Base-by-base conservation (phyloP, 768 basidiomycete genomes). In the Mycena vulgaris region DNA sequence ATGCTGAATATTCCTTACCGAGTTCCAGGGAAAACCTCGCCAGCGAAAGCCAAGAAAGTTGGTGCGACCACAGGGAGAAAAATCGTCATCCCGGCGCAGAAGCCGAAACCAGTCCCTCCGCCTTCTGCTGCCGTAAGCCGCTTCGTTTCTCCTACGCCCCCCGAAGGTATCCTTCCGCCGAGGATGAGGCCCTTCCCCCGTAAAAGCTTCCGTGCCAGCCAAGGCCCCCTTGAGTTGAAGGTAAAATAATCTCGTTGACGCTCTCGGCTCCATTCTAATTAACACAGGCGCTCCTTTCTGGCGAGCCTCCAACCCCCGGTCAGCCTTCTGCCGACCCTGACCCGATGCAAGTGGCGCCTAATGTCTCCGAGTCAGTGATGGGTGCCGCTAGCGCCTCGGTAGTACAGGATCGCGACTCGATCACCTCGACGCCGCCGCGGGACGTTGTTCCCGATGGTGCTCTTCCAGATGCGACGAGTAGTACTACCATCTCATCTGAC, bases 121-220 rank as follows among this genome's bases (percentile, higher is more conserved):
- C 63, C 55, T 39, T 42, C 63, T 17, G 48, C 49, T 48, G 62
- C 63, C 19, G n/a, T 27, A 61, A 51, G 33, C 42, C 42, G 42
- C 19, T 66, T 68, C 3, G 47, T 59, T 53, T 73, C 72, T n/a
- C 72, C 72, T 45, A 65, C 72, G 13, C 72, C 72, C 3, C 72
- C 72, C 28, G 64, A 39, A n/a, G 72, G 72, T 9, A 70, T 70
- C 1, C 68, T 69, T 19, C 72, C 72, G 5, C 72, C 72, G 33
- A 14, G 72, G 39, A 73, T 73, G 72, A 56, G 72, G 10, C 64
- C 68, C 6, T 53, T 62, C n/a, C 37, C 51, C 25, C 66, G 72
- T 31, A 63, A 62, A 64, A 70, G 72, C 51, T 60, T 70, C 28
- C 39, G 40, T 10, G 27, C 56, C 28, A 48, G 47, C 49, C 57